Percentiles rank a stretch among this genome's conserved stretches.
phyloP scores from a whole-genome alignment of 1,139 yeast genomes.

The Scheffersomyces illinoinensis region DNA sequence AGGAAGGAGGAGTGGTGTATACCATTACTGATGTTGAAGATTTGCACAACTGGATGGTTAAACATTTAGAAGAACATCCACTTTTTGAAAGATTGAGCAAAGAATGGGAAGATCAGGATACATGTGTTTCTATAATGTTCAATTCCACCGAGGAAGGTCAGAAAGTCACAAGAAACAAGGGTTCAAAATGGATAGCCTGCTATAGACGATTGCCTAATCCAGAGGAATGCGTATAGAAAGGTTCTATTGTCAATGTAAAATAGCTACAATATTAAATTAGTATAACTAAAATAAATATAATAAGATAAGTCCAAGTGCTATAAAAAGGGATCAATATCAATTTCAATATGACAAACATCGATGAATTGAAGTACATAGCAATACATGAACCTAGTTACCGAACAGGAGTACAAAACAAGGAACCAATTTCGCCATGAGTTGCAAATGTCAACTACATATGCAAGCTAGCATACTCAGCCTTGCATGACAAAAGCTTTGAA shows the following conservation, averaged over 20 bases:
- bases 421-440: not conserved
- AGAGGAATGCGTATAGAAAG: constrained; percentile 26
- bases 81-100: constrained; percentile 75
- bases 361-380: constrained; percentile 3
- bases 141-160: constrained; percentile 96
- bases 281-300: constrained; percentile 7
- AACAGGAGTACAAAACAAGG: not conserved
- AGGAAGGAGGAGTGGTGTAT: constrained; percentile 84
- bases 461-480: not conserved
- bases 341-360: constrained; percentile 8
- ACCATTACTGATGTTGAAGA: constrained; percentile 97
- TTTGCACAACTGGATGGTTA: constrained; percentile 94
- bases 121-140: constrained; percentile 84
- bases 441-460: not conserved
- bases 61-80: constrained; percentile 88
- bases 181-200: constrained; percentile 86
- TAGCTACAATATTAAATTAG: constrained; percentile 4
- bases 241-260: not conserved
- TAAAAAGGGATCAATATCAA: not conserved
- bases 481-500: not conserved
- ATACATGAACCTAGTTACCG: not conserved
- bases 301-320: constrained; percentile 2
- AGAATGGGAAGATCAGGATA: constrained; percentile 79
- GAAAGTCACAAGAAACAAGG: constrained; percentile 88
- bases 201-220: constrained; percentile 74